Evolutionary conservation across 2,329 filamentous ascomycete genomes (phyloP).

Genomic region (Knufia fluminis): DNA sequence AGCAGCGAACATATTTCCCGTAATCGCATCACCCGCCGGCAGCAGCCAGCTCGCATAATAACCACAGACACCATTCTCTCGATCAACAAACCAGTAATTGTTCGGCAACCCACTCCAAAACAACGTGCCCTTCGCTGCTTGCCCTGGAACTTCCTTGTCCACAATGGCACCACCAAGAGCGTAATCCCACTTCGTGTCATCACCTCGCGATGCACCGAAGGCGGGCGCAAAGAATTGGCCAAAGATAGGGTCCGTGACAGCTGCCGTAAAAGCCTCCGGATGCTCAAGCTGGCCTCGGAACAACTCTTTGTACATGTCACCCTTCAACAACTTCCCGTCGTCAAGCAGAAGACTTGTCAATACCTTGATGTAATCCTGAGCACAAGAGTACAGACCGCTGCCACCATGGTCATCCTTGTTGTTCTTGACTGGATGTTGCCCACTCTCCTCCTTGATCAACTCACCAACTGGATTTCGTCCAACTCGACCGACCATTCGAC

Average conservation of each 20-base stretch:
- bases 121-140: slow-evolving; percentile 6
- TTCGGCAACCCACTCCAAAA: slow-evolving; percentile 1
- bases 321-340: slow-evolving; percentile 26
- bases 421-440: slow-evolving; percentile 27
- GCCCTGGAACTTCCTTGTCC: slow-evolving; percentile 6
- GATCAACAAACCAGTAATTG: slow-evolving; percentile 9
- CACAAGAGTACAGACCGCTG: slow-evolving; percentile 33
- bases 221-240: neutral
- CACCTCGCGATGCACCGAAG: neutral
- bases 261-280: neutral
- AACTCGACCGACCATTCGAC: slow-evolving; percentile 31
- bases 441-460: slow-evolving; percentile 27
- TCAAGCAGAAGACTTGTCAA: slow-evolving; percentile 26
- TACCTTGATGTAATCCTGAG: slow-evolving; percentile 26
- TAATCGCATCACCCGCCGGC: slow-evolving; percentile 8
- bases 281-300: slow-evolving; percentile 16
- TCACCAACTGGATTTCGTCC: slow-evolving; percentile 30
- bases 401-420: slow-evolving; percentile 37
- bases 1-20: slow-evolving; percentile 2
- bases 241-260: neutral
- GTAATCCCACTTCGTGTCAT: slow-evolving; percentile 3
- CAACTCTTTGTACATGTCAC: slow-evolving; percentile 17
- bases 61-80: slow-evolving; percentile 8
- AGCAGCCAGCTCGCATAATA: slow-evolving; percentile 8
- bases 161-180: slow-evolving; percentile 7